Conservation (phyloP, 1,139 yeast species). For the Debaryomycetaceae sp. region DNA sequence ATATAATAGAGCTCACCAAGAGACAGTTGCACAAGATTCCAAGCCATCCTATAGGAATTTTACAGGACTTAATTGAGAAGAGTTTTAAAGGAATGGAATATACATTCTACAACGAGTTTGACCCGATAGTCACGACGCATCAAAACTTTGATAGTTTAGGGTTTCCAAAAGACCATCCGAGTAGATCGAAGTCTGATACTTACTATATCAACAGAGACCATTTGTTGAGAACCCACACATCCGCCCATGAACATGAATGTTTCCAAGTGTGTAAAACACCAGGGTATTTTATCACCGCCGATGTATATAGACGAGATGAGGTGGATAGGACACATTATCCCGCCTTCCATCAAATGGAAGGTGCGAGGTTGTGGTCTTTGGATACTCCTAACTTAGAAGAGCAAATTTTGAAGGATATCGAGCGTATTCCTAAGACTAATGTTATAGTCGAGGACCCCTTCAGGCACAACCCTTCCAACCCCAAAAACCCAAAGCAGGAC, state of each 20-base stretch:
- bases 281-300: conserved; percentile 92
- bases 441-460: conserved; percentile 76
- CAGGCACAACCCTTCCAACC: conserved; percentile 43
- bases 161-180: conserved; percentile 90
- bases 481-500: conserved; percentile 74
- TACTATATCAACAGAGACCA: conserved; percentile 75
- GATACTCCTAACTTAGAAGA: conserved; percentile 37
- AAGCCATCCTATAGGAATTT: conserved; percentile 86
- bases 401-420: conserved; percentile 53
- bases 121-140: conserved; percentile 76
- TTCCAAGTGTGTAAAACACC: conserved; percentile 66
- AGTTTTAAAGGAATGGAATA: conserved; percentile 68
- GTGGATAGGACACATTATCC: conserved; percentile 96
- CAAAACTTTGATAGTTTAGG: conserved; percentile 92
- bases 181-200: conserved; percentile 89
- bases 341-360: conserved; percentile 97
- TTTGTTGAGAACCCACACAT: conserved; percentile 86
- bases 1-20: conserved; percentile 65
- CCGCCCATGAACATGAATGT: conserved; percentile 93
- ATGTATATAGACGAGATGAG: conserved; percentile 93
- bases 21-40: conserved; percentile 71
- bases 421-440: conserved; percentile 63
- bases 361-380: conserved; percentile 82
- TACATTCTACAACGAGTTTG: conserved; percentile 75
- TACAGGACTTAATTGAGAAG: conserved; percentile 68